phyloP scores from a whole-genome alignment of 305 asterid genomes.

The Fraxinus baroniana region DNA sequence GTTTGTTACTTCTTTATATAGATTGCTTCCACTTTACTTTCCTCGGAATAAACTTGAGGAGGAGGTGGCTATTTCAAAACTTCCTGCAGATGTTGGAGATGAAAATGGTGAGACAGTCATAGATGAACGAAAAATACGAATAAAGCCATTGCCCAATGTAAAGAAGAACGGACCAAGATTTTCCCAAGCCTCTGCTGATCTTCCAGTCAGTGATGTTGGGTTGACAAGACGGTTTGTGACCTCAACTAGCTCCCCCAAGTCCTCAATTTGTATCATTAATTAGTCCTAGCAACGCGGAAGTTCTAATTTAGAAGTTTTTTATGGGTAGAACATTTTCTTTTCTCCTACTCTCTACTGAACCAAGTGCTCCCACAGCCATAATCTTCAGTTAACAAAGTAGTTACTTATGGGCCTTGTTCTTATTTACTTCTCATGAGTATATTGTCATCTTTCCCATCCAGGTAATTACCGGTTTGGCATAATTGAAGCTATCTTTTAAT shows the following conservation, averaged over 20 bases:
- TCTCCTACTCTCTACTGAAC: neutral
- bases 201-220: conserved; percentile 61
- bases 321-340: neutral
- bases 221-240: conserved; percentile 61
- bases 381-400: neutral
- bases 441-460: neutral
- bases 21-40: conserved; percentile 93
- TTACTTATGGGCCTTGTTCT: neutral
- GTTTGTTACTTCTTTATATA: conserved; percentile 20
- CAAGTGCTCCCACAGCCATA: neutral
- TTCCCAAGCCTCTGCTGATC: conserved; percentile 48
- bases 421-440: neutral
- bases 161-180: conserved; percentile 48
- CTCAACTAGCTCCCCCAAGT: neutral
- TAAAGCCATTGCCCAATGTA: conserved; percentile 72
- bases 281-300: conserved; percentile 1
- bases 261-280: conserved; percentile 15
- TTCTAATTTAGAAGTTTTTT: neutral
- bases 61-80: conserved; percentile 66
- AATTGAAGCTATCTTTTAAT: neutral
- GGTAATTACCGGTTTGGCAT: neutral
- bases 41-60: conserved; percentile 85
- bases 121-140: conserved; percentile 86
- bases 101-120: conserved; percentile 87
- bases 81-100: conserved; percentile 96